Evolutionary conservation across 345 rosid genomes (phyloP).

Genomic region (Erodium maritimum): DNA sequence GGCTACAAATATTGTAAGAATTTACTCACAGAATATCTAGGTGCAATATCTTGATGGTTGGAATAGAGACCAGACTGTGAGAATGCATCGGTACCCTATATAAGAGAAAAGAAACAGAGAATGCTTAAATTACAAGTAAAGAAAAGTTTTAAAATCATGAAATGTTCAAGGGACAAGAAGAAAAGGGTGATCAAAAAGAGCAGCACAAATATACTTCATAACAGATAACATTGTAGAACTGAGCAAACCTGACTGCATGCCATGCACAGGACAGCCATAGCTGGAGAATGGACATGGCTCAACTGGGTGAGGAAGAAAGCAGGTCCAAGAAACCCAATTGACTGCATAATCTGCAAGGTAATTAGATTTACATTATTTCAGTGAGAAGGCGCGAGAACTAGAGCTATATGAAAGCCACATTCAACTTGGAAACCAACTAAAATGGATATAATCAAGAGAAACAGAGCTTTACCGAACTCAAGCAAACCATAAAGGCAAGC

Average conservation of each 20-base stretch:
- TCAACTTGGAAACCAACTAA: too few species aligned
- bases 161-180: too few species aligned
- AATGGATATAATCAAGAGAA: too few species aligned
- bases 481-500: too few species aligned
- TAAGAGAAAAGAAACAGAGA: too few species aligned
- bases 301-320: conserved; percentile 91
- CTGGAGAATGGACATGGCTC: conserved; percentile 82
- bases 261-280: conserved; percentile 74
- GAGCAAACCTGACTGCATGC: conserved; percentile 78
- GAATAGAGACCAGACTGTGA: conserved; percentile 92
- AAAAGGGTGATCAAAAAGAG: too few species aligned
- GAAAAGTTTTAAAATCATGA: too few species aligned
- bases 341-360: conserved; percentile 70
- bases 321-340: conserved; percentile 92
- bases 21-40: conserved; percentile 77
- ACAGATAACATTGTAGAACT: background rate
- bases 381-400: background rate
- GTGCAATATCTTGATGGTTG: conserved; percentile 94
- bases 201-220: too few species aligned
- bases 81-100: conserved; percentile 84
- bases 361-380: background rate
- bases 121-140: too few species aligned
- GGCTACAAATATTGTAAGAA: background rate
- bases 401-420: too few species aligned
- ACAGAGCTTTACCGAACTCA: too few species aligned